Conservation (phyloP, 139 green algal genomes). For the Chlamydomonas sp. region DNA sequence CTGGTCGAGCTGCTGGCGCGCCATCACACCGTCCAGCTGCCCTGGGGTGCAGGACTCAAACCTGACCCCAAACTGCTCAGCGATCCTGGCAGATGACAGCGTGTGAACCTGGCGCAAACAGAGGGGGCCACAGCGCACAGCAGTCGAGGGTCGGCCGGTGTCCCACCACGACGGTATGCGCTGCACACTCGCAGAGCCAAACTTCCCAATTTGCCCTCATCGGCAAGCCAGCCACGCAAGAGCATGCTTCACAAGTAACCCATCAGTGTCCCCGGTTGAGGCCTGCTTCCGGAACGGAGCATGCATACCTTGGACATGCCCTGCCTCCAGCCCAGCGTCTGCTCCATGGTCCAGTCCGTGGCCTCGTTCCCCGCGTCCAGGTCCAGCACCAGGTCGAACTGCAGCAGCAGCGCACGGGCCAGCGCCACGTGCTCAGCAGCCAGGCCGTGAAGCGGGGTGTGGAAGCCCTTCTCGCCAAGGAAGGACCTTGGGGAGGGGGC, state of each 20-base stretch:
- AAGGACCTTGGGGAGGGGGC: slow-evolving; percentile 8
- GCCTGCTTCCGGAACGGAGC: background rate
- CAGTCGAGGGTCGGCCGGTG: too few relatives aligned
- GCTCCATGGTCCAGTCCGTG: background rate
- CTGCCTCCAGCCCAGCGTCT: slow-evolving; percentile 8
- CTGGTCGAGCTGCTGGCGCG: background rate
- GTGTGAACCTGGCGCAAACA: background rate
- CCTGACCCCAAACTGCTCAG: background rate
- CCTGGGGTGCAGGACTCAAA: background rate
- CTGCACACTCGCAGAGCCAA: too few relatives aligned
- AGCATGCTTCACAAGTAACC: background rate
- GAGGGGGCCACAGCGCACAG: too few relatives aligned
- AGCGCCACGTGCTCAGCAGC: background rate
- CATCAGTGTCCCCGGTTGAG: background rate
- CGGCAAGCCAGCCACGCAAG: too few relatives aligned
- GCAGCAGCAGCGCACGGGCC: background rate
- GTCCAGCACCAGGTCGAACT: slow-evolving; percentile 35
- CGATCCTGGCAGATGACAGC: background rate
- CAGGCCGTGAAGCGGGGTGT: background rate
- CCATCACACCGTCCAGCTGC: background rate
- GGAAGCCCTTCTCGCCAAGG: slow-evolving; percentile 21
- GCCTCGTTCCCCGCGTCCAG: slow-evolving; percentile 14
- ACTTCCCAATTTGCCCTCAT: too few relatives aligned
- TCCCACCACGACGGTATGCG: too few relatives aligned
- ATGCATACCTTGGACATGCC: background rate